Conservation (phyloP, 1,284 basidiomycete genomes). For the Caloboletus inedulis region DNA sequence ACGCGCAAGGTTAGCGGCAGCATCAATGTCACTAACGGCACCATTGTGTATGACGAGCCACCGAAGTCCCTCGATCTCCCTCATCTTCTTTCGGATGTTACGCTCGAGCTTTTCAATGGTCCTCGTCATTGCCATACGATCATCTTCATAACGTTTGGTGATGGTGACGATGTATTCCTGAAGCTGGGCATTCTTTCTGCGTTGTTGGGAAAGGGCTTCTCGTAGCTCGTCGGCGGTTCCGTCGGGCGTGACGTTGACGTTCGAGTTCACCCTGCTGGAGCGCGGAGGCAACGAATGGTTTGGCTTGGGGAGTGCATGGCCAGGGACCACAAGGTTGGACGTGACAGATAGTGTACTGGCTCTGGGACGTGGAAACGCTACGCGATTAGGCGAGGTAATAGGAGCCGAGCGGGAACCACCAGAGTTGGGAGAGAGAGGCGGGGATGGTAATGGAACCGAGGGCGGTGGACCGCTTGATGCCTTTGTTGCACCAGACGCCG, state of each 20-base stretch:
- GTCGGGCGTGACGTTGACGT: slow-evolving; percentile 9
- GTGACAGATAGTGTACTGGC: slow-evolving; percentile 32
- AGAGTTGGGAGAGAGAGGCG: slow-evolving; percentile 17
- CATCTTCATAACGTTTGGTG: slow-evolving; percentile 42
- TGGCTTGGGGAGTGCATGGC: slow-evolving; percentile 3
- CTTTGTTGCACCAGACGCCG: slow-evolving; percentile 9
- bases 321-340: slow-evolving; percentile 26
- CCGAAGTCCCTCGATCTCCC: slow-evolving; percentile 47
- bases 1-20: slow-evolving; percentile 33
- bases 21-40: slow-evolving; percentile 32
- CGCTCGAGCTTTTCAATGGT: slow-evolving; percentile 44
- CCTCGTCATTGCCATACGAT: slow-evolving; percentile 39
- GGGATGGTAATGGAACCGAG: slow-evolving; percentile 28
- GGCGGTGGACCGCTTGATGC: slow-evolving; percentile 29
- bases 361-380: slow-evolving; percentile 28
- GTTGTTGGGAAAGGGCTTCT: slow-evolving; percentile 33
- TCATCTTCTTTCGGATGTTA: slow-evolving; percentile 40
- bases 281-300: slow-evolving; percentile 11
- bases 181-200: slow-evolving; percentile 36
- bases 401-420: slow-evolving; percentile 16
- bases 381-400: slow-evolving; percentile 20
- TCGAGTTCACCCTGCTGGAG: slow-evolving; percentile 12
- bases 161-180: slow-evolving; percentile 40
- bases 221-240: slow-evolving; percentile 32
- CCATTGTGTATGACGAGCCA: slow-evolving; percentile 46